Base-by-base conservation (phyloP, 257 asterid genomes). In the Salvia splendens region DNA sequence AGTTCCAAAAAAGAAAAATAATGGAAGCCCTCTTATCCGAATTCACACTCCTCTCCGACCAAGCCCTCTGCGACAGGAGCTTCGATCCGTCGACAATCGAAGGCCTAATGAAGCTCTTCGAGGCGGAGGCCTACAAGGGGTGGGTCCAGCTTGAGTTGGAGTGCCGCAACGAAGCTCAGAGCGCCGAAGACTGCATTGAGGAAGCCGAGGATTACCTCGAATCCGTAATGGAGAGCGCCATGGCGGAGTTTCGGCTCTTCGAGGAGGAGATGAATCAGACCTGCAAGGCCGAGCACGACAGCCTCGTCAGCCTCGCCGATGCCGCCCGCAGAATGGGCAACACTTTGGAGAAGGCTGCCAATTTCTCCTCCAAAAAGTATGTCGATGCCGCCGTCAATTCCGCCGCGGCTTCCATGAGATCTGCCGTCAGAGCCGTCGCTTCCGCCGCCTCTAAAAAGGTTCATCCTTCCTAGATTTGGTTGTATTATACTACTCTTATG, bases 61-160 rank as follows among this genome's bases (percentile, higher is more conserved):
- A 77, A 48, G 82, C 97, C 47, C 91, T 89, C 1, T 58, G 61
- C 64, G 91, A 89, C 89, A 86, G 79, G 82, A 82, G 6, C 65
- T 89, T 92, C 73, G 95, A 92, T 51, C 96, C 96, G 0, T 75
- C 86, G 28, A 75, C 87, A 48, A 83, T 87, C 17, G 96, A 89
- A 67, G 83, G 84, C 43, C 93, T 92, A 40, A 75, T 87, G 87
- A 87, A 76, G 35, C 89, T 92, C 24, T 92, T 92, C 68, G 98
- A 89, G 73, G 67, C 89, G 28, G 98, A 92, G 59, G 81, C 91
- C 4, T 89, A 87, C 89, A 86, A 78, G 76, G 97, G 95, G 4
- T 89, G 98, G 98, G 97, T 96, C 6, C 77, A 85, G 56, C 83
- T 83, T 61, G 96, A 92, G 77, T 85, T 87, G 17, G 87, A 86